Base-by-base conservation (phyloP, 768 basidiomycete species). In the Auricularia sp. region DNA sequence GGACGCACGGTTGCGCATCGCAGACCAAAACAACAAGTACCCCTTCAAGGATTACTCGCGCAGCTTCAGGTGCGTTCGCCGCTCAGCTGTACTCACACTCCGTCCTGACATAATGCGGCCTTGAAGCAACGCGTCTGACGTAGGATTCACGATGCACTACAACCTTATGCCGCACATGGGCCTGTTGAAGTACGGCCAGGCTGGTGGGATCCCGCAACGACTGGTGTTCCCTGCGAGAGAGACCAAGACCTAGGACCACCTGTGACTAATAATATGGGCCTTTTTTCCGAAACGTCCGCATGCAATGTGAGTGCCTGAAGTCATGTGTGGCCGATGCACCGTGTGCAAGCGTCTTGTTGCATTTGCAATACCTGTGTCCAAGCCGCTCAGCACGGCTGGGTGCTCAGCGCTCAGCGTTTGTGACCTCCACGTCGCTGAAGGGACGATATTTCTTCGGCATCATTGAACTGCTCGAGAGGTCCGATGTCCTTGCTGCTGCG, bases 121-220 rank as follows among this genome's bases (percentile, higher is more conserved):
- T 33, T 51, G 5, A 70, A 93, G 92, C 71, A 81, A 85, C 70
- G 81, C 83, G 36, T 76, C 82, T 14, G 79, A 88, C 16, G 85
- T 88, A 5, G 77, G 84, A 66, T 94, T 90, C 73, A 78, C 82
- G 1, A 80, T 96, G 34, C 90, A 88, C 70, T 96, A 94, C 76
- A 93, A 94, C 71, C 72, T 93, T 37, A 94, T 95, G 92, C 94
- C 94, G 6, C 87, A 89, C 71, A 90, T 95, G 21, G 94, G 94
- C 21, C 69, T 85, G 54, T 80, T 94, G 61, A 86, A 83, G 2
- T 89, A 88, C 62, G 93, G 92, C 33, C 88, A 91, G 73, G 91
- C 85, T 14, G 79, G 79, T 59, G 78, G 79, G 59, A 81, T 79
- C 44, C 37, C 44, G 13, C 66, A 66, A 21, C 70, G 51, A 24